A percentile compares a stretch with the other conserved stretches of the same genome.
Conservation (phyloP, 2,329 filamentous ascomycete species). For the Botrytis galanthina region DNA sequence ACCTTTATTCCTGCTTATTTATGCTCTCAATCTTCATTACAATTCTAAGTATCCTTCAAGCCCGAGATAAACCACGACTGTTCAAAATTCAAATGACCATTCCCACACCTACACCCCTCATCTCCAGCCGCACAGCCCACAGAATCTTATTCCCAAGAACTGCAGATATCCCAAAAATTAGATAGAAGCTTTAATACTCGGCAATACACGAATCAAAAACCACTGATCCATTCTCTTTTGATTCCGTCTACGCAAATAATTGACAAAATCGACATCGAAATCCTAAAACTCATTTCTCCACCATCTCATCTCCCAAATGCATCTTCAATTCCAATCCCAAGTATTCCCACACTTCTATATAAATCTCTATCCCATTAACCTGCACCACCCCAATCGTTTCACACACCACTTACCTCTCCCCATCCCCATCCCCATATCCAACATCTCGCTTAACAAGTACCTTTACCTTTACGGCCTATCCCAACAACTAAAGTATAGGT, state of each 20-base stretch:
- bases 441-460: not conserved
- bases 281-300: not conserved
- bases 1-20: accelerated
- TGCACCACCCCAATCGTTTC: not conserved
- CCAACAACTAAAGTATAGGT: not conserved
- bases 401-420: not conserved
- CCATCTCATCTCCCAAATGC: not conserved
- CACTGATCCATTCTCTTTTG: no score
- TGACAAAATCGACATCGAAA: not conserved
- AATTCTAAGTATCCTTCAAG: no score
- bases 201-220: no score
- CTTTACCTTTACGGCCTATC: not conserved
- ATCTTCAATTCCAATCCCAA: not conserved
- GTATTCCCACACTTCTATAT: not conserved
- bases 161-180: no score
- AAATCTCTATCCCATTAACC: not conserved
- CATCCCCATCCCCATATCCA: not conserved
- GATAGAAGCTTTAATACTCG: no score
- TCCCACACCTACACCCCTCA: not conserved
- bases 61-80: no score
- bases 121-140: not conserved
- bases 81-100: not conserved
- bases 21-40: no score
- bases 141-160: not conserved
- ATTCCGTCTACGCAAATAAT: not conserved